Conservation (phyloP, 495 filamentous ascomycete genomes). For the Astrothelium macrocarpum region DNA sequence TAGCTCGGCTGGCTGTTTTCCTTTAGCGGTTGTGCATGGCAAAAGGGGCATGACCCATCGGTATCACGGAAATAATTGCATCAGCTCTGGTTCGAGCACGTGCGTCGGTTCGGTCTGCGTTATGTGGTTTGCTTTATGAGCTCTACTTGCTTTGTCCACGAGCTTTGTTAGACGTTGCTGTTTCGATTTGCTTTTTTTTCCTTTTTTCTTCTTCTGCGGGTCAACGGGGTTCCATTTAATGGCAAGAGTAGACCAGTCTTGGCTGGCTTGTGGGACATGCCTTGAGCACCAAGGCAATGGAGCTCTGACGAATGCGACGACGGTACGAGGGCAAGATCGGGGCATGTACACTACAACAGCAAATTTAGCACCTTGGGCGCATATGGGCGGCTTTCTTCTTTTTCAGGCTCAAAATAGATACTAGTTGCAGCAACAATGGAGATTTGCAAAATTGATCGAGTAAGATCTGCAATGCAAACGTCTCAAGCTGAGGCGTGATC, state of each 20-base stretch:
- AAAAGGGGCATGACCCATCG: slow-evolving; percentile 2
- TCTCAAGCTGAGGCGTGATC: background rate
- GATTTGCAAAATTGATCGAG: background rate
- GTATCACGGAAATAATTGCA: background rate
- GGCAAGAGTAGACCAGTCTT: background rate
- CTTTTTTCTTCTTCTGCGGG: background rate
- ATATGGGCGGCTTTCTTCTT: background rate
- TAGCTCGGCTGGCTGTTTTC: background rate
- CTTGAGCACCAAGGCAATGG: background rate
- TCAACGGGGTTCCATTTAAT: background rate
- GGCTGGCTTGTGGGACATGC: background rate
- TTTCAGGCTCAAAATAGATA: background rate
- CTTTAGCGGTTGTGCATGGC: background rate
- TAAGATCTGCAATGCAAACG: background rate
- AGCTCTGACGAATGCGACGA: slow-evolving; percentile 6
- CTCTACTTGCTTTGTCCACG: background rate
- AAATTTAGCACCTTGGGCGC: background rate
- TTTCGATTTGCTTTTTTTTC: background rate
- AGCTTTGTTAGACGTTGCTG: background rate
- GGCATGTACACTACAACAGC: slow-evolving; percentile 2
- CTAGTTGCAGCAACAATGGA: background rate
- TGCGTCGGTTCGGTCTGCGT: background rate
- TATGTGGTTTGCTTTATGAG: background rate
- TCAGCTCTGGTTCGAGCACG: background rate
- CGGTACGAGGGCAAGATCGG: background rate